Percentiles rank a stretch among this genome's conserved stretches.
phyloP scores from a whole-genome alignment of 345 rosid species.

The Moringa oleifera region DNA sequence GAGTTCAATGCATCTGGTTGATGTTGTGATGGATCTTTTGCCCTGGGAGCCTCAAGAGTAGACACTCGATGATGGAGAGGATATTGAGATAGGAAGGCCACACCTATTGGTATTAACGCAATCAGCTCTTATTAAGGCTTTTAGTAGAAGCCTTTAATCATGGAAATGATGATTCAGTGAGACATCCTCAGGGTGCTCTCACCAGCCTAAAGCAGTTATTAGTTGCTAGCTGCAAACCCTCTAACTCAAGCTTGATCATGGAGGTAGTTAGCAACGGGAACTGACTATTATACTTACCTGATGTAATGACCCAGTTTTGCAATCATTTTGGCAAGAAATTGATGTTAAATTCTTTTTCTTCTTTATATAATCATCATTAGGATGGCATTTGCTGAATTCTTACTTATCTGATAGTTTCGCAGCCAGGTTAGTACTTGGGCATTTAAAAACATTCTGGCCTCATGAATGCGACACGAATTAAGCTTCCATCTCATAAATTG shows the following conservation, averaged over 20 bases:
- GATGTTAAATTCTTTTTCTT: slow-evolving; percentile 1
- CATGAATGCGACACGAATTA: too few relatives aligned
- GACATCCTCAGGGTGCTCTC: slow-evolving; percentile 38
- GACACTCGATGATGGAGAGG: slow-evolving; percentile 31
- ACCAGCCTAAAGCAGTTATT: slow-evolving; percentile 39
- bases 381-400: neutral
- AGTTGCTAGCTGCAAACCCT: slow-evolving; percentile 20
- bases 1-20: slow-evolving; percentile 20
- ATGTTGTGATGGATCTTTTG: slow-evolving; percentile 26
- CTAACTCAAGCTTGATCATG: slow-evolving; percentile 21
- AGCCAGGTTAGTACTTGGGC: too few relatives aligned
- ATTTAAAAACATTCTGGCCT: too few relatives aligned
- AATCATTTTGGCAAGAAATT: slow-evolving; percentile 2
- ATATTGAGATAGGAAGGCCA: slow-evolving; percentile 30
- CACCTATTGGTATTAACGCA: slow-evolving; percentile 23
- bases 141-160: slow-evolving; percentile 38
- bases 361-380: neutral
- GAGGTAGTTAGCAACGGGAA: slow-evolving; percentile 13
- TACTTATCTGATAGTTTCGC: neutral
- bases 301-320: slow-evolving; percentile 8
- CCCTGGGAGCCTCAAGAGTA: slow-evolving; percentile 38
- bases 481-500: too few relatives aligned
- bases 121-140: slow-evolving; percentile 35
- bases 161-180: slow-evolving; percentile 28
- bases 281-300: neutral